These are phyloP conservation scores for Trametes cubensis DNA, from an alignment of 768 basidiomycete species.

Conservation along the genomic window DNA sequence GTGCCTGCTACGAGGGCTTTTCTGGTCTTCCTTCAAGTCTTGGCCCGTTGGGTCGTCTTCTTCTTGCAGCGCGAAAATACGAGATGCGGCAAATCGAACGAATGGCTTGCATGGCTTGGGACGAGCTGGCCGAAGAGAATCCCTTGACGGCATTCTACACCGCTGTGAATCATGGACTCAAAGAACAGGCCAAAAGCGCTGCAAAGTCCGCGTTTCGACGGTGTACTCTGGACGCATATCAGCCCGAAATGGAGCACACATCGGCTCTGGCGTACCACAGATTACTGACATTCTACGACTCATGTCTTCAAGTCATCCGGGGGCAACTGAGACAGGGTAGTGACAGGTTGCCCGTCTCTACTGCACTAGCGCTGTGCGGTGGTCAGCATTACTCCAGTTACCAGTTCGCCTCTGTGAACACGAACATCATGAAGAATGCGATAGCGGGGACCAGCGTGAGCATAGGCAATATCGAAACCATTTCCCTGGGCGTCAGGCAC, in stretches of 20 bases:
- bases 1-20: neutral
- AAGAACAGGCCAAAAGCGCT: slow-evolving; percentile 27
- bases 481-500: too few relatives aligned
- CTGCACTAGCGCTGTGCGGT: too few relatives aligned
- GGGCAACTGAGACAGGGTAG: too few relatives aligned
- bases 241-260: neutral
- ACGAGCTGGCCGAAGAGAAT: neutral
- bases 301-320: slow-evolving; percentile 43
- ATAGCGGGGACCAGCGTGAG: too few relatives aligned
- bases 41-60: neutral
- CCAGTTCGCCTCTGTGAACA: neutral
- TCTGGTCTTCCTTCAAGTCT: neutral
- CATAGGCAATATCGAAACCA: too few relatives aligned
- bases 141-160: slow-evolving; percentile 11
- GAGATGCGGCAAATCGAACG: neutral
- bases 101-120: neutral
- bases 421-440: too few relatives aligned
- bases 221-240: neutral
- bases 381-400: too few relatives aligned
- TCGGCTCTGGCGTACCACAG: slow-evolving; percentile 16
- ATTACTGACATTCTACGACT: slow-evolving; percentile 34
- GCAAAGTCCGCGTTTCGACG: slow-evolving; percentile 16
- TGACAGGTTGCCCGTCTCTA: too few relatives aligned
- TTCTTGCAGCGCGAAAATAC: neutral
- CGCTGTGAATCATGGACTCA: neutral